Conservation (phyloP, 176 grass and related monocot species). For the Musa itinerans region DNA sequence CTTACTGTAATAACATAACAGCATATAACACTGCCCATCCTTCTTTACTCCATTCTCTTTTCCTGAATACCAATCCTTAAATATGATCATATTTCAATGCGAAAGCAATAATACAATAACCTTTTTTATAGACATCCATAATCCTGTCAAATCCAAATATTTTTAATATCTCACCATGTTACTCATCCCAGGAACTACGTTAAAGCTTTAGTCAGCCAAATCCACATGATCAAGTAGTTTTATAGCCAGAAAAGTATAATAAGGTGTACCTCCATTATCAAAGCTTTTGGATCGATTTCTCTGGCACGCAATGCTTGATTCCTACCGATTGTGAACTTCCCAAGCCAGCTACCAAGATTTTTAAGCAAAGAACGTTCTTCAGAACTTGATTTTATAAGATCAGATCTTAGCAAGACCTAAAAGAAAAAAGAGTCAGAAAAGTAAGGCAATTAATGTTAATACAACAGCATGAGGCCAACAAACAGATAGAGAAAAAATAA, state of each 20-base stretch:
- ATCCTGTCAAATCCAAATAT: no score
- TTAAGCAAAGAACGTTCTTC: constrained; percentile 94
- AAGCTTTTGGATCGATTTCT: constrained; percentile 92
- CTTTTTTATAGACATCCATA: no score
- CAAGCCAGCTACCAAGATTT: constrained; percentile 97
- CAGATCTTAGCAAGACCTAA: constrained; percentile 75
- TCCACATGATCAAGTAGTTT: no score
- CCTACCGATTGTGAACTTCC: constrained; percentile 93
- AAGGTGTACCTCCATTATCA: constrained; percentile 71
- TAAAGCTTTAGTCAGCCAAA: no score
- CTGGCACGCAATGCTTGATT: constrained; percentile 83
- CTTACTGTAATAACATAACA: no score
- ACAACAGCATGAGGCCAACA: constrained; percentile 3
- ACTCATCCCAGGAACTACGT: no score
- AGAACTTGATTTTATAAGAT: constrained; percentile 97
- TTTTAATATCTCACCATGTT: no score
- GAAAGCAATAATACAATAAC: no score
- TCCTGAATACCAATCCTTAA: no score
- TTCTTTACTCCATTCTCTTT: no score
- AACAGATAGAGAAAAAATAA: constrained; percentile 10
- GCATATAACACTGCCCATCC: no score
- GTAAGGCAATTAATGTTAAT: not conserved
- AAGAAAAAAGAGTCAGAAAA: constrained; percentile 16
- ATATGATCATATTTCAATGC: no score
- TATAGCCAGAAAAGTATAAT: not conserved